Evolutionary conservation across 2,329 filamentous ascomycete genomes (phyloP), one percentile per base, ranked within the genome.

Genomic region (Phialophora tarda): DNA sequence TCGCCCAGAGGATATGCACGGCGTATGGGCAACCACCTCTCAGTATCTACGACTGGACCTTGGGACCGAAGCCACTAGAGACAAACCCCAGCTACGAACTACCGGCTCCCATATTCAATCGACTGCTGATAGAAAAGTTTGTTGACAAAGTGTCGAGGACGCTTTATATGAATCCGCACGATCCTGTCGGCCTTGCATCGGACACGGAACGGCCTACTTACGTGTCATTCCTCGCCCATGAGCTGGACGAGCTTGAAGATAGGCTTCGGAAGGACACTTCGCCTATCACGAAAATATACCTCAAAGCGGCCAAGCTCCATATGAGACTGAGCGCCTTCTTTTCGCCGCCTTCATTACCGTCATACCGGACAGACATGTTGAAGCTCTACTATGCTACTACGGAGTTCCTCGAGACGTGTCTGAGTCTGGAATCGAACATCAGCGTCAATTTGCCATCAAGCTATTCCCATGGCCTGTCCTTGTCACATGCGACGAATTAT

Each of bases 1-100:
- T 89, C 58, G 86, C 87, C 21, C 87, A 90, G 72, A 85, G 86
- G 59, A 86, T 89, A 65, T 86, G 86, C 17, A 89, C 86, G n/a
- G 86, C 86, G n/a, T 86, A 89, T 73, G 88, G 88, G 11, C 86
- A 89, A 73, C 88, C 88, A 21, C 85, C 88, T 17, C 84, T 85
- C 68, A 89, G 84, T 41, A 79, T 83, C 60, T 89, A 84, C 75
- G 88, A 85, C 73, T 88, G 81, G 79, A 89, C 83, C 3, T 79
- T 85, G 44, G 80, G 78, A 17, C 78, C 78, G 4, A 79, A 77
- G 54, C 80, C 82, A 47, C 76, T 78, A 14, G 64, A 71, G 56
- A 72, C 75, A 34, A 81, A 82, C 62, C 74, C 77, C 1, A 81
- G 78, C 69, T 83, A 83, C 69, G 79, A 78, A 41, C 74, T 87